Evolutionary conservation across 768 basidiomycete species (phyloP).

Genomic region (Suillus subluteus): DNA sequence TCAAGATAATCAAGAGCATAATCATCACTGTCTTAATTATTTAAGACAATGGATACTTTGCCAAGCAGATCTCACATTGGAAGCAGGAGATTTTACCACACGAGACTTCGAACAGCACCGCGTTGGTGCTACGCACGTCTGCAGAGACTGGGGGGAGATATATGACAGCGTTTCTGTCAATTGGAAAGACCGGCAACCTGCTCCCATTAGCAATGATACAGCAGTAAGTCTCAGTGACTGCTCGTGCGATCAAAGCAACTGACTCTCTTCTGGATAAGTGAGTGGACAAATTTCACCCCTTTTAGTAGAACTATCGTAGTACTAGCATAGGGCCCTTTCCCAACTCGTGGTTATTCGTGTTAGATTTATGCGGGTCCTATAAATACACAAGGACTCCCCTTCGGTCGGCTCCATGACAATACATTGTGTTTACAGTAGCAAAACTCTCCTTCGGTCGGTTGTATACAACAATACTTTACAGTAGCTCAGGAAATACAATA

Average conservation of each 20-base stretch:
- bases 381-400: too few species aligned
- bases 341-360: too few species aligned
- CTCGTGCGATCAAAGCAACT: not conserved
- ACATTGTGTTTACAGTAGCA: too few species aligned
- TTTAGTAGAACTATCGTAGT: not conserved
- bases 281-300: not conserved
- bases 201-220: not conserved
- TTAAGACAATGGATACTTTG: slow-evolving; percentile 41
- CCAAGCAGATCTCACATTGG: slow-evolving; percentile 22
- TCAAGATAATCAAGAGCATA: not conserved
- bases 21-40: slow-evolving; percentile 42
- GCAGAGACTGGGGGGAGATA: slow-evolving; percentile 28
- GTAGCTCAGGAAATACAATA: too few species aligned
- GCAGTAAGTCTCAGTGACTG: not conserved
- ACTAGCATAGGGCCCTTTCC: too few species aligned
- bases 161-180: slow-evolving; percentile 6
- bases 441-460: too few species aligned
- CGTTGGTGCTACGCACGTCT: slow-evolving; percentile 20
- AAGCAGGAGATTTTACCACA: slow-evolving; percentile 37
- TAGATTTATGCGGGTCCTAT: too few species aligned
- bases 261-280: not conserved
- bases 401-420: too few species aligned
- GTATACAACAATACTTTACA: too few species aligned
- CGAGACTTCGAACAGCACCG: slow-evolving; percentile 28
- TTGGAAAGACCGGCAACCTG: not conserved